Conservation (phyloP, 139 green algal genomes). For the Pedinophyceae sp. region DNA sequence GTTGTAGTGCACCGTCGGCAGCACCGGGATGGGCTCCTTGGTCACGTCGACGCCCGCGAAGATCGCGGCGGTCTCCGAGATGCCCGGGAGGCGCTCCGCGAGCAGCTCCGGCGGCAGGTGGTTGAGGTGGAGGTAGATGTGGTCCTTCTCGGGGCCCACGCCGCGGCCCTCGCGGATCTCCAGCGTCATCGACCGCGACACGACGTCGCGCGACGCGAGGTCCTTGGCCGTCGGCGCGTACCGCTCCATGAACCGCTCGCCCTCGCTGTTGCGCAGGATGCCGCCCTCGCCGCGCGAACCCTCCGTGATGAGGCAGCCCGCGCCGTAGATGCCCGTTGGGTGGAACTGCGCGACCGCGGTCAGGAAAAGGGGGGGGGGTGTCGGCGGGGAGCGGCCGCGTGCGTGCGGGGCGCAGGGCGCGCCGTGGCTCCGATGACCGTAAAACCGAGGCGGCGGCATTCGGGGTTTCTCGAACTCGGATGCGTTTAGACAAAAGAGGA, state of each 20-base stretch:
- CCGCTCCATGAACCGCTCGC: conserved; percentile 97
- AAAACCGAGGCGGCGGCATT: too few relatives aligned
- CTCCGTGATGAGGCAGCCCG: conserved; percentile 95
- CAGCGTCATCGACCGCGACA: conserved; percentile 85
- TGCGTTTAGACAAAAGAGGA: background rate
- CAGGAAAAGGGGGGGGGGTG: conserved; percentile 11
- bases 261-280: conserved; percentile 91
- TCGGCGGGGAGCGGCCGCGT: too few relatives aligned
- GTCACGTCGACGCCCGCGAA: conserved; percentile 95
- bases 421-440: too few relatives aligned
- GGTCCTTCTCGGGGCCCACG: conserved; percentile 61
- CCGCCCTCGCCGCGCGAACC: conserved; percentile 86
- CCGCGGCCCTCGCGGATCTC: conserved; percentile 80
- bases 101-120: conserved; percentile 92
- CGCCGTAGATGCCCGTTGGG: conserved; percentile 50
- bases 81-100: conserved; percentile 89
- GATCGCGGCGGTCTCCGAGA: conserved; percentile 94
- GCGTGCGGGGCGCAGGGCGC: too few relatives aligned
- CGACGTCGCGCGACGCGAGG: conserved; percentile 91
- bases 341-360: too few relatives aligned
- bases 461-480: too few relatives aligned
- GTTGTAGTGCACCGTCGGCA: conserved; percentile 99
- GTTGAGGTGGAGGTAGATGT: conserved; percentile 98
- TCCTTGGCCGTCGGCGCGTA: conserved; percentile 97
- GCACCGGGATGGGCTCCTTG: conserved; percentile 90